Base-by-base conservation (phyloP, 164 flowering plant genomes). In the Protea cynaroides region DNA sequence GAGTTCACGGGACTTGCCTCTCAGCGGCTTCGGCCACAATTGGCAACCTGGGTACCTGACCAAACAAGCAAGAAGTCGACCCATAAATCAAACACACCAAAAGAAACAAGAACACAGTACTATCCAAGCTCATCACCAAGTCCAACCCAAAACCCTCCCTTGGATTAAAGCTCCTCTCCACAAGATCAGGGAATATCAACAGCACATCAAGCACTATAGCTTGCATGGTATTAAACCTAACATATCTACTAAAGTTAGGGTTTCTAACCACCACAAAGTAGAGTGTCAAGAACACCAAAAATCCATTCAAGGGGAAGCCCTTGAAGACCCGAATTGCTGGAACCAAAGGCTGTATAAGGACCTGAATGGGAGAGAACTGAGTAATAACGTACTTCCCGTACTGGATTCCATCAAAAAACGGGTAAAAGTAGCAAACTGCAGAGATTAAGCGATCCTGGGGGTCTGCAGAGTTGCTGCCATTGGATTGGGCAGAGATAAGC, bases 21-120 rank as follows among this genome's bases (percentile, higher is more conserved):
- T 94, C 98, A 53, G 98, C 98, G 22, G 98, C 98, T 21, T 94
- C 98, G 23, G 97, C 97, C 47, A 94, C 96, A 76, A 94, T 82
- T 0, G 98, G 98, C 87, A 94, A 80, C 65, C 98, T 81, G 12
- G 98, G 96, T n/a, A 94, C 25, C 72, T 82, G 88, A 36, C 97
- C 98, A 36, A 91, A 58, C 75, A 83, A 69, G 75, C 98, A 94
- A 71, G 90, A 83, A 67, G 81, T 69, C 12, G 92, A 82, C 46
- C 98, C 98, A 73, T 94, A 94, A 37, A 94, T 67, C 87, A 90
- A 81, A 56, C 77, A 75, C 23, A 89, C 95, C 73, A 94, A 74
- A 1, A 94, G 77, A 78, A 83, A 94, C 80, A 91, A 69, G 57
- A 94, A 94, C 66, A 90, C 97, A 40, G 96, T 94, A 67, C 97